Conservation (phyloP, 257 asterid genomes). For the Gardenia jasminoides region DNA sequence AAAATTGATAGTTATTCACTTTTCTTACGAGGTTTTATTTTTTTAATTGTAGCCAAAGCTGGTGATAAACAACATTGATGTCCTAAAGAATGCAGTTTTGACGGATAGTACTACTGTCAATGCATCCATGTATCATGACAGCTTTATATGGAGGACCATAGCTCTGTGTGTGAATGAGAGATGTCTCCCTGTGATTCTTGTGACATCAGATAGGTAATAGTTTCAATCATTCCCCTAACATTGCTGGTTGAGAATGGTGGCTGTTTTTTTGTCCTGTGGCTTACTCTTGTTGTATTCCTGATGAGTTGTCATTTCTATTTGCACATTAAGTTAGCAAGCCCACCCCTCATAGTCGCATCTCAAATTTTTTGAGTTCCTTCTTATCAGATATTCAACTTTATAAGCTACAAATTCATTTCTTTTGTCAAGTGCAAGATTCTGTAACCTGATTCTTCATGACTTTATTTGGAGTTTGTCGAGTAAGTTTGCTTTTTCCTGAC, state of each 20-base stretch:
- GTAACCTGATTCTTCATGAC: no score
- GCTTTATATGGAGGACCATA: slow-evolving; percentile 84
- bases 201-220: slow-evolving; percentile 88
- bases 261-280: no score
- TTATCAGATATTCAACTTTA: no score
- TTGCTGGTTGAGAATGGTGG: neutral
- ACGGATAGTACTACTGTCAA: slow-evolving; percentile 62
- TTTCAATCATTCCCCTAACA: neutral
- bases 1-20: neutral
- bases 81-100: slow-evolving; percentile 67
- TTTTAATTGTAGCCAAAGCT: slow-evolving; percentile 77
- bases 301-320: neutral
- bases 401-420: no score
- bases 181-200: slow-evolving; percentile 72
- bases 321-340: neutral
- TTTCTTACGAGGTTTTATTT: slow-evolving; percentile 25
- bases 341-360: neutral
- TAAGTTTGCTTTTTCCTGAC: no score
- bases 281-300: no score
- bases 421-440: no score
- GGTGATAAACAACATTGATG: slow-evolving; percentile 93
- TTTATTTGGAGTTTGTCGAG: no score
- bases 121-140: slow-evolving; percentile 91
- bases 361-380: neutral
- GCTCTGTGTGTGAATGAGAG: slow-evolving; percentile 91